Evolutionary conservation across 176 grass and related monocot species (phyloP), one percentile per base, ranked within the genome.

Genomic region (Oryza brachyantha): DNA sequence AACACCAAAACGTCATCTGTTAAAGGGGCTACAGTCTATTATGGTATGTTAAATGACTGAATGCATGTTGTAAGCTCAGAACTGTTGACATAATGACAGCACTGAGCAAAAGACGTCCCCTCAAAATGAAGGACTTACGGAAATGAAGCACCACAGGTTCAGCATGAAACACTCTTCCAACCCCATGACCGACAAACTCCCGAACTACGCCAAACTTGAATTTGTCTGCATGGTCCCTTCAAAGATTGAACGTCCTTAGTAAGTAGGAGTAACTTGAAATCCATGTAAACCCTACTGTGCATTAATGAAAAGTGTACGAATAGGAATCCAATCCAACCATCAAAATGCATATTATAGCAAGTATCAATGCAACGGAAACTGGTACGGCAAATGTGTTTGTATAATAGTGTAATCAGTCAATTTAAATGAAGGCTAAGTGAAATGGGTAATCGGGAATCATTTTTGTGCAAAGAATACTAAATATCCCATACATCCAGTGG

Each of bases 151-250:
- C 79, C 27, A 84, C 87, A 74, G 89, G 92, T 67, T 92, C 89
- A 73, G 92, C 89, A 89, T 98, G 95, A 45, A 98, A 98, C 61
- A 94, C 92, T 88, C 68, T 72, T 36, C 95, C 95, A 62, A 97
- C 89, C 22, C 95, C 95, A 81, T 97, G 95, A 19, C 95, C 95
- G 0, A 97, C 85, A 89, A 97, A 97, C 7, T 92, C 82, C 29
- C 57, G 82, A 88, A 94, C 91, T 64, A 97, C 87, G 68, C 92
- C 87, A 78, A 80, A 94, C 57, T 78, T 85, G 79, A 84, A 94
- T 89, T 94, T 97, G 75, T 90, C 87, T 79, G 89, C 92, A 87
- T 92, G 87, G 74, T 89, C 76, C 77, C 95, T 97, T 75, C 31
- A 91, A 76, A 86, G 64, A 74, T 73, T 17, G 10, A 77, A 29